Percentiles rank a stretch among this genome's conserved stretches.
Evolutionary conservation across 2,329 filamentous ascomycete species (phyloP).

Genomic region (Chalaropsis thielavioides): DNA sequence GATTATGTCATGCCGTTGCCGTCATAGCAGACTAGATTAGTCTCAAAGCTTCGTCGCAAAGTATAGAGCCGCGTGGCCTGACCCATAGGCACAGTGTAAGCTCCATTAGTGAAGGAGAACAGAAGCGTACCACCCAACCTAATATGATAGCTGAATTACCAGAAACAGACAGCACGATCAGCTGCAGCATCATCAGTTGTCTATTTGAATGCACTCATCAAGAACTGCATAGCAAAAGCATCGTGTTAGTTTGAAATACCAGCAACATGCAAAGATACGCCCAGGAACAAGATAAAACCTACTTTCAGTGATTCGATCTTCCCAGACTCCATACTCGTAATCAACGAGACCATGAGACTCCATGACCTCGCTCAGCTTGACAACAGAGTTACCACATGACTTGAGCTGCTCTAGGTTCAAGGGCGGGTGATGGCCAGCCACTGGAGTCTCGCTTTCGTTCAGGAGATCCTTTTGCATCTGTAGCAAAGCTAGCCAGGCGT

Average conservation of each 20-base stretch:
- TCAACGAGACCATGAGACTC: slow-evolving; percentile 91
- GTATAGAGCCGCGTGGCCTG: no score
- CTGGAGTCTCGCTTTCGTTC: slow-evolving; percentile 40
- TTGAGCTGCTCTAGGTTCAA: slow-evolving; percentile 55
- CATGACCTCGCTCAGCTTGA: slow-evolving; percentile 69
- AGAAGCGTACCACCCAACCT: no score
- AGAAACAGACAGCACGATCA: no score
- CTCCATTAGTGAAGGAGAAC: no score
- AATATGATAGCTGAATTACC: no score
- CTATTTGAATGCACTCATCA: background rate
- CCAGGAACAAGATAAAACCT: slow-evolving; percentile 28
- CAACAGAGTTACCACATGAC: slow-evolving; percentile 67
- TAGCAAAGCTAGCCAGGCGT: slow-evolving; percentile 72
- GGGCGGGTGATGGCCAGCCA: slow-evolving; percentile 36
- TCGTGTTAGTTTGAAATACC: background rate
- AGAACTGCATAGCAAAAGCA: slow-evolving; percentile 2
- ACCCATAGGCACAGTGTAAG: no score
- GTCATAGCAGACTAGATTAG: no score
- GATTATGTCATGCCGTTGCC: background rate
- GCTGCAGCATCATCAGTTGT: background rate
- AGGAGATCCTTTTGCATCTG: slow-evolving; percentile 73
- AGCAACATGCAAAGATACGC: slow-evolving; percentile 16
- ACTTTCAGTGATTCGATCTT: slow-evolving; percentile 81
- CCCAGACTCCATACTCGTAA: slow-evolving; percentile 93
- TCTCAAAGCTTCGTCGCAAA: no score